phyloP scores from a whole-genome alignment of 306 rosid genomes.

The Vigna angularis region DNA sequence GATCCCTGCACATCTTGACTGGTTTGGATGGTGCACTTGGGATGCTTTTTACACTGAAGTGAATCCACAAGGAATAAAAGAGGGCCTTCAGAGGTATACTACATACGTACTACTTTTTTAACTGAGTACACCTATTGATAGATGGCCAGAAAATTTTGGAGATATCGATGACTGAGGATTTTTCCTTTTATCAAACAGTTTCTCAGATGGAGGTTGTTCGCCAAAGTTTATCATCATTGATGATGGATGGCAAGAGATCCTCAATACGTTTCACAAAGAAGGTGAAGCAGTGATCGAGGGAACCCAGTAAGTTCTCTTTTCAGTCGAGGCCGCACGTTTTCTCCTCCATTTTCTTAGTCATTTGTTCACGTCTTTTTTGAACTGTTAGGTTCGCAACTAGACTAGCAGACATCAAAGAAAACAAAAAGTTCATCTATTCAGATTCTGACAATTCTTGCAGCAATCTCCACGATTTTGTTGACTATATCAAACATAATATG shows the following conservation, averaged over 20 bases:
- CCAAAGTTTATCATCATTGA: slow-evolving; percentile 75
- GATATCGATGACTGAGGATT: background rate
- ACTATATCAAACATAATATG: slow-evolving; percentile 58
- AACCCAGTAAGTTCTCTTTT: slow-evolving; percentile 59
- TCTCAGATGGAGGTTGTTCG: slow-evolving; percentile 63
- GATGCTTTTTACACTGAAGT: slow-evolving; percentile 73
- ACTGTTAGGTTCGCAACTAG: slow-evolving; percentile 65
- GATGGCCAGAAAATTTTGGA: slow-evolving; percentile 2
- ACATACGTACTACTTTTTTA: background rate
- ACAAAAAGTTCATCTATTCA: slow-evolving; percentile 61
- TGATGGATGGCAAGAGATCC: slow-evolving; percentile 77
- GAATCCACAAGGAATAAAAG: slow-evolving; percentile 66
- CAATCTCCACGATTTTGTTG: slow-evolving; percentile 59
- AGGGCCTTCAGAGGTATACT: slow-evolving; percentile 65
- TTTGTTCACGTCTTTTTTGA: slow-evolving; percentile 29
- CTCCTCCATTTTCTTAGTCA: slow-evolving; percentile 28
- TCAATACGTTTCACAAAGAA: slow-evolving; percentile 60
- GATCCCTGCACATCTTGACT: slow-evolving; percentile 66
- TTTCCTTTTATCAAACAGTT: slow-evolving; percentile 42
- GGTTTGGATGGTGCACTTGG: slow-evolving; percentile 97
- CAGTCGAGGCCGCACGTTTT: background rate
- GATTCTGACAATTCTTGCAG: slow-evolving; percentile 44
- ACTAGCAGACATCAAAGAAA: slow-evolving; percentile 67
- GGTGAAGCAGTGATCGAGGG: slow-evolving; percentile 63
- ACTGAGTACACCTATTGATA: slow-evolving; percentile 11